Base-by-base conservation (phyloP, 202 grass and related monocot species). In the Cymbopogon flexuosus region DNA sequence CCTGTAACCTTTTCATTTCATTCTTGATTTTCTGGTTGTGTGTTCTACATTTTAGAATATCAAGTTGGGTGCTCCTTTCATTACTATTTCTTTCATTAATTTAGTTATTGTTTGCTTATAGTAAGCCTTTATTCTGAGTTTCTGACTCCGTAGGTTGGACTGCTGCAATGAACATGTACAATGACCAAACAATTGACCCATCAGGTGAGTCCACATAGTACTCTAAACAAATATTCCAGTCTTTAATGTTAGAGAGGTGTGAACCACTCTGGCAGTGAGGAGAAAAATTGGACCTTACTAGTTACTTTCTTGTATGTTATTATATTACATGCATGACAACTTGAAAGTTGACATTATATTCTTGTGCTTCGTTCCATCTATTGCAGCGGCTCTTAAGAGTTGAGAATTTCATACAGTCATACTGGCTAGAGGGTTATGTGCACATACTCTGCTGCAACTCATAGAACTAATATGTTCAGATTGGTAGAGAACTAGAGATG, bases 111-210 rank as follows among this genome's bases (percentile, higher is more conserved):
- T 16, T 30, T 13, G 11, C 14, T 71, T 29, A 34, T 73, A 16
- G 70, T 72, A 72, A 86, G 18, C 22, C 31, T 68, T 70, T 12
- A 43, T 21, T 7, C 10, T 77, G 10, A 56, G 13, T 43, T 21
- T 7, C 10, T 77, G 10, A 56, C 18, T 67, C 14, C 79, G 41
- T 83, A 86, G 87, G 87, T 73, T 89, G 87, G 87, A 64, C 75
- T 83, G 79, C 74, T 62, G 79, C 74, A 75, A 86, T 89, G 83
- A 73, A 83, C 79, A 43, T 69, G 62, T 89, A 83, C 42, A 89
- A 86, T 70, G 87, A 89, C 66, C 87, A 60, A 39, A 81, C 87
- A 83, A 46, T 83, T 63, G 74, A 83, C 78, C 61, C 51, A 5
- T 65, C 87, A 63, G 83, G 87, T 89, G 66, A 86, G 83, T 61